Base-by-base conservation (phyloP, 192 early-diverging fungal genomes). In the Umbelopsis sp. region DNA sequence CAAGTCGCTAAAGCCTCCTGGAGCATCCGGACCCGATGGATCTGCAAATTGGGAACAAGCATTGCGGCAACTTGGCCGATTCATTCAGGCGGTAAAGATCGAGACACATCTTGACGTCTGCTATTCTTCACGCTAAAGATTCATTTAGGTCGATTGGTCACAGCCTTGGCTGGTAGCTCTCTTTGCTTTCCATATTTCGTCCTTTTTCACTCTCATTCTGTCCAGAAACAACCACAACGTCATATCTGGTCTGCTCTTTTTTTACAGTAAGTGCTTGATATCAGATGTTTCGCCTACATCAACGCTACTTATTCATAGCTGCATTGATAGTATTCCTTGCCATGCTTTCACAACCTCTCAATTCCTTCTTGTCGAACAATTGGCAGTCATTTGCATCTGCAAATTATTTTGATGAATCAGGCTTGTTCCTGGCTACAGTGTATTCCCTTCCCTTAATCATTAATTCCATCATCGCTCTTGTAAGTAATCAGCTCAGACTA, bases 361-460 rank as follows among this genome's bases (percentile, higher is more conserved):
- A 85, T 49, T 45, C 55, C 4, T 46, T 83, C 46, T 77, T 69
- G 27, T 47, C 51, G 10, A 66, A 70, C 8, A 73, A 85, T 45
- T 85, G 84, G 84, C 47, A 72, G 15, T 20, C 37, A 0, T 85
- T 85, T 71, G 76, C 84, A 15, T 71, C 78, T 5, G 77, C 80
- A n/a, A 78, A 82, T 58, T 85, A 85, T 49, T 85, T 85, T 71
- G 84, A 85, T 27, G 41, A 65, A 0, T 74, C 73, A 8, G 84
- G 84, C 20, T 64, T 85, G 30, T 85, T 85, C 69, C 69, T 74
- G 2, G 70, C 78, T 11, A 53, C 74, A 27, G 74, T 83, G 3
- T 85, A 82, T 67, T 74, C 84, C 0, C 66, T 74, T 11, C 84
- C 84, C 0, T 67, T 80, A 20, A 61, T 85, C 21, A 48, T 64